These are phyloP conservation scores for Myriosclerotinia scirpicola DNA, from an alignment of 2,329 filamentous ascomycete species.

Conservation along the genomic window DNA sequence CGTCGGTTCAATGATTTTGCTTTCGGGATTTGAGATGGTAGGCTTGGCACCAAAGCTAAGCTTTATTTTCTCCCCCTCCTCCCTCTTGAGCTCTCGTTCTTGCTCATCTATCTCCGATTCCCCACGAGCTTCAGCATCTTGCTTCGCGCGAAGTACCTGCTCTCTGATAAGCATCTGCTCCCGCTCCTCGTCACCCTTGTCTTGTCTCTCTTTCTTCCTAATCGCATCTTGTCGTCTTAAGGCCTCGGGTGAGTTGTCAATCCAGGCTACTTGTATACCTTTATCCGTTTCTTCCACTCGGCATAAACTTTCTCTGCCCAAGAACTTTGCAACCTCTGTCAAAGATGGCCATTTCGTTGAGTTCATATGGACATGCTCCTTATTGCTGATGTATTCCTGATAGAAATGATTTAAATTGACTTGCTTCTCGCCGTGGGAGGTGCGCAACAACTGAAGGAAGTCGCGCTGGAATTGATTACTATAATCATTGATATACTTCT, in stretches of 20 bases:
- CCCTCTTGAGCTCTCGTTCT: conserved; percentile 54
- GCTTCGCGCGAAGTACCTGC: conserved; percentile 76
- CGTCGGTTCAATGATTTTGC: conserved; percentile 18
- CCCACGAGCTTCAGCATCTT: conserved; percentile 52
- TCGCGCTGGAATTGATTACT: conserved; percentile 78
- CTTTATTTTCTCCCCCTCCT: conserved; percentile 74
- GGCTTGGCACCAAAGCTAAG: conserved; percentile 59
- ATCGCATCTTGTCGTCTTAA: conserved; percentile 78
- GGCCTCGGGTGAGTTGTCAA: conserved; percentile 87
- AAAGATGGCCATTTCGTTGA: conserved; percentile 84
- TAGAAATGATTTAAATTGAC: conserved; percentile 93
- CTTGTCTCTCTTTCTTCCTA: conserved; percentile 78
- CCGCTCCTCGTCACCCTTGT: conserved; percentile 86
- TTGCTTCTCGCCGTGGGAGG: conserved; percentile 86
- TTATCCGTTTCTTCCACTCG: conserved; percentile 88
- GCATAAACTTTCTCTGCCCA: conserved; percentile 85
- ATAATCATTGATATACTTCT: conserved; percentile 80
- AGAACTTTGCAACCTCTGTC: conserved; percentile 84
- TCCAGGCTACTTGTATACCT: conserved; percentile 83
- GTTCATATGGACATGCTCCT: conserved; percentile 92
- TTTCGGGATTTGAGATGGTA: conserved; percentile 26
- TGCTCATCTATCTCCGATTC: conserved; percentile 46
- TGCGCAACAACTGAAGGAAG: conserved; percentile 74
- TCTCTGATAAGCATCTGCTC: conserved; percentile 80
- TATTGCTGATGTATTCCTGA: conserved; percentile 86